A percentile compares a stretch with the other conserved stretches of the same genome.
These are phyloP conservation scores for Penicillium sp. DNA, from an alignment of 2,329 filamentous ascomycete species.

Conservation along the genomic window DNA sequence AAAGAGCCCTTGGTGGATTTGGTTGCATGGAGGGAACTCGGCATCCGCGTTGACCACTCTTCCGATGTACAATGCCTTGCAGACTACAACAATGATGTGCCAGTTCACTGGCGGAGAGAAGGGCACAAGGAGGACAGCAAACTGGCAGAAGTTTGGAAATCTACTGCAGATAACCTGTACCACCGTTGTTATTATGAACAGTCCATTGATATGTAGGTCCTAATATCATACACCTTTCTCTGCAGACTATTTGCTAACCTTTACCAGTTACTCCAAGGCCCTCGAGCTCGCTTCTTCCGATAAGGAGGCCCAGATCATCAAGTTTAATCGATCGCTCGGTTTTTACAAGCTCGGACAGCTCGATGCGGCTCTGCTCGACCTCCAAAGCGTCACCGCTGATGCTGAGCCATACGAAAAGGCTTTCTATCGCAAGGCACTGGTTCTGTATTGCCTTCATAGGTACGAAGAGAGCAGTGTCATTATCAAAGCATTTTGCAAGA, in stretches of 20 bases:
- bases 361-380: slow-evolving; percentile 40
- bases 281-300: slow-evolving; percentile 37
- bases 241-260: background rate
- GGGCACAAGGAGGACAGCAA: background rate
- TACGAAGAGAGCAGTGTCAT: slow-evolving; percentile 43
- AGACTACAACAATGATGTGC: slow-evolving; percentile 43
- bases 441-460: slow-evolving; percentile 47
- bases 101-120: slow-evolving; percentile 38
- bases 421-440: slow-evolving; percentile 49
- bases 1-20: slow-evolving; percentile 60
- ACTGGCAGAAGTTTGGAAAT: background rate
- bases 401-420: slow-evolving; percentile 44
- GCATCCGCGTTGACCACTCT: slow-evolving; percentile 58
- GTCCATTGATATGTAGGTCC: background rate
- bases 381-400: slow-evolving; percentile 19
- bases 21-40: slow-evolving; percentile 44
- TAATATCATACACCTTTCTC: background rate
- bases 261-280: slow-evolving; percentile 44
- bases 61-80: slow-evolving; percentile 53
- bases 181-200: background rate
- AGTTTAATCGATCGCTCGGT: slow-evolving; percentile 41
- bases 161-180: background rate
- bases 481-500: slow-evolving; percentile 36
- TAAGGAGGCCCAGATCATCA: slow-evolving; percentile 41
- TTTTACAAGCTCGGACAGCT: slow-evolving; percentile 34